Evolutionary conservation across 2,329 filamentous ascomycete genomes (phyloP).

Genomic region (Fusarium annulatum): DNA sequence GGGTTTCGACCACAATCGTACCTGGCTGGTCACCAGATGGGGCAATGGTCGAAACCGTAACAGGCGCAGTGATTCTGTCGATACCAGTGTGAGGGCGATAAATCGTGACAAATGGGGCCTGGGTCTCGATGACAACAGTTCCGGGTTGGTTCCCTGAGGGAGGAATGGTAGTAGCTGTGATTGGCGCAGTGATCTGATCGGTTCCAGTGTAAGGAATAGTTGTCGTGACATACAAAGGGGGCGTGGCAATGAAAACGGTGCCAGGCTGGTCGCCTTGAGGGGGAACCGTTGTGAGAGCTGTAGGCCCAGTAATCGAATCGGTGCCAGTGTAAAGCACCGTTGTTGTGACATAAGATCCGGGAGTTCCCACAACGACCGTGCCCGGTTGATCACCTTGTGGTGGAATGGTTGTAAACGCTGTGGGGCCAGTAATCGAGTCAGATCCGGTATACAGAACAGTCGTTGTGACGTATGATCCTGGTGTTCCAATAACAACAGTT

Average conservation of each 20-base stretch:
- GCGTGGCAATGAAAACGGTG: slow-evolving; percentile 24
- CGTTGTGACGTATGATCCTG: slow-evolving; percentile 8
- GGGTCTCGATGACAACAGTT: slow-evolving; percentile 28
- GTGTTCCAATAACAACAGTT: slow-evolving; percentile 11
- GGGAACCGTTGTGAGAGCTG: slow-evolving; percentile 9
- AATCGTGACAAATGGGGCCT: slow-evolving; percentile 21
- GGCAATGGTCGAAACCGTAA: slow-evolving; percentile 24
- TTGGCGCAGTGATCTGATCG: slow-evolving; percentile 16
- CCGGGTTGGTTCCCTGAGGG: slow-evolving; percentile 16
- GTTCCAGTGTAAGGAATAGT: slow-evolving; percentile 21
- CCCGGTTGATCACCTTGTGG: slow-evolving; percentile 19
- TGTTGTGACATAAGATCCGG: slow-evolving; percentile 16
- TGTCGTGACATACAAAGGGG: slow-evolving; percentile 21
- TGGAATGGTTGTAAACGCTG: slow-evolving; percentile 14
- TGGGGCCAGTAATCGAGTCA: slow-evolving; percentile 5
- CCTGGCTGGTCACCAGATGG: slow-evolving; percentile 22
- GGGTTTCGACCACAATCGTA: slow-evolving; percentile 29
- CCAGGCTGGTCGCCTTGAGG: slow-evolving; percentile 18
- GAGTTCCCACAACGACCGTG: slow-evolving; percentile 11
- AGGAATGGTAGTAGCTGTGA: slow-evolving; percentile 16
- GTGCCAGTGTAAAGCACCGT: slow-evolving; percentile 7
- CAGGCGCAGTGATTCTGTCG: slow-evolving; percentile 13
- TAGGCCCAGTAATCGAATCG: slow-evolving; percentile 9
- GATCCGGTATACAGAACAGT: slow-evolving; percentile 20
- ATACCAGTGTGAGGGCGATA: slow-evolving; percentile 23